These are phyloP conservation scores for Quercus mongolica DNA, from an alignment of 306 rosid species.

Conservation along the genomic window DNA sequence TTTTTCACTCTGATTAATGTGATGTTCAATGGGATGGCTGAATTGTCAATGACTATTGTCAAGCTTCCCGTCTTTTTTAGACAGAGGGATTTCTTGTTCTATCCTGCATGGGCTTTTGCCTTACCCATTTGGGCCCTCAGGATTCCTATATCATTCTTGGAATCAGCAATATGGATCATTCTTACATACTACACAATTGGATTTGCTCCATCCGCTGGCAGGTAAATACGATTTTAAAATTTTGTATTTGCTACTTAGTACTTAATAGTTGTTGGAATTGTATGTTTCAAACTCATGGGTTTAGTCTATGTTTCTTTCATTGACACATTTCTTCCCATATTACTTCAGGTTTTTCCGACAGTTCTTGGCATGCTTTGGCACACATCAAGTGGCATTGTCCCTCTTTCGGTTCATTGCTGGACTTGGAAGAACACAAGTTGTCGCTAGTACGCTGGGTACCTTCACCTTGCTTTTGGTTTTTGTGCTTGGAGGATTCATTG, in stretches of 20 bases:
- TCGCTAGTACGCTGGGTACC: conserved; percentile 45
- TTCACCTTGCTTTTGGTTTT: conserved; percentile 42
- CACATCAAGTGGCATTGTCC: conserved; percentile 70
- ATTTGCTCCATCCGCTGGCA: conserved; percentile 72
- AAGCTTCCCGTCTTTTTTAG: conserved; percentile 70
- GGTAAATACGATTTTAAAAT: conserved; percentile 43
- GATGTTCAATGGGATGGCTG: conserved; percentile 87
- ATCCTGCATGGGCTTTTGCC: conserved; percentile 78
- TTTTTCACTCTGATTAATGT: conserved; percentile 58
- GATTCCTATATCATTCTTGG: conserved; percentile 66
- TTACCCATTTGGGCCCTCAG: conserved; percentile 75
- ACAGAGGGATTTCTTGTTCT: conserved; percentile 75
- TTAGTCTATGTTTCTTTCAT: conserved; percentile 6
- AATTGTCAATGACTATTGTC: conserved; percentile 50
- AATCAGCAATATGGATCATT: conserved; percentile 65
- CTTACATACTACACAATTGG: conserved; percentile 79
- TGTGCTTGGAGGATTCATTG: conserved; percentile 62
- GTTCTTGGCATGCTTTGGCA: conserved; percentile 45
- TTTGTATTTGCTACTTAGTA: background rate
- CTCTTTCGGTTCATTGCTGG: conserved; percentile 61
- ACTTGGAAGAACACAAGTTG: conserved; percentile 48
- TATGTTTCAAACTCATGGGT: conserved; percentile 6
- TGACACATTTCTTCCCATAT: background rate
- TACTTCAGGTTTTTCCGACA: conserved; percentile 54
- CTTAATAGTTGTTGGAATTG: background rate